Conservation (phyloP, 495 filamentous ascomycete genomes). For the Chaetomium tenue region DNA sequence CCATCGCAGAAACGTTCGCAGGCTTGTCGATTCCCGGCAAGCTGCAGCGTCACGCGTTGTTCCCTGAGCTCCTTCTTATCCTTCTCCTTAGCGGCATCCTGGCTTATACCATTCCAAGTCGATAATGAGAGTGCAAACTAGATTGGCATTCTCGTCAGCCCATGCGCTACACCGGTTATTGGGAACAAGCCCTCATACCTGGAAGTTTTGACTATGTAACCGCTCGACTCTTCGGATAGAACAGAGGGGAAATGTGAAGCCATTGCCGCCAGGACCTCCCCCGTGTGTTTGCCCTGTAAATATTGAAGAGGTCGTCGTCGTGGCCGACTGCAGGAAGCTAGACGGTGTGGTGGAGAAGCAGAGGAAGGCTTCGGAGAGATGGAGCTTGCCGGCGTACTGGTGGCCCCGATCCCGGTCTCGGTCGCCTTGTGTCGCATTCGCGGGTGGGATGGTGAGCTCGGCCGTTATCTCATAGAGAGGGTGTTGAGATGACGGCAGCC, state of each 20-base stretch:
- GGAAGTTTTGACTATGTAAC: slow-evolving; percentile 81
- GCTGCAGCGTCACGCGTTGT: slow-evolving; percentile 84
- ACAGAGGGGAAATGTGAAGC: slow-evolving; percentile 92
- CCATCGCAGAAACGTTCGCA: slow-evolving; percentile 97
- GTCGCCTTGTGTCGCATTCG: slow-evolving; percentile 57
- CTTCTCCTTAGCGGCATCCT: slow-evolving; percentile 48
- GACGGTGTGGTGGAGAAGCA: slow-evolving; percentile 94
- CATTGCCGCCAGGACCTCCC: slow-evolving; percentile 89
- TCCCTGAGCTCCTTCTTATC: slow-evolving; percentile 55
- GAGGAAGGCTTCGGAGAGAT: slow-evolving; percentile 88
- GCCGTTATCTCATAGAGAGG: slow-evolving; percentile 94
- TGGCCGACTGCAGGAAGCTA: slow-evolving; percentile 78
- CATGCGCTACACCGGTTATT: not conserved
- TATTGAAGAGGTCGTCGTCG: slow-evolving; percentile 65
- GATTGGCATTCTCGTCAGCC: not conserved
- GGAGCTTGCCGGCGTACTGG: slow-evolving; percentile 88
- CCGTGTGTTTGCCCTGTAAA: slow-evolving; percentile 89
- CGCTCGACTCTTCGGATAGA: slow-evolving; percentile 88
- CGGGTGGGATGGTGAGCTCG: slow-evolving; percentile 80
- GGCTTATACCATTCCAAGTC: slow-evolving; percentile 82
- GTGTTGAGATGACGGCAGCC: slow-evolving; percentile 84
- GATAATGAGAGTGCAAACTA: slow-evolving; percentile 90
- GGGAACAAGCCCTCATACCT: slow-evolving; percentile 38
- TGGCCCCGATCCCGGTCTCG: slow-evolving; percentile 67
- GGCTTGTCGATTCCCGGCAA: slow-evolving; percentile 79